phyloP scores from a whole-genome alignment of 805 yeast genomes.

The Priceomyces fermenticarens region DNA sequence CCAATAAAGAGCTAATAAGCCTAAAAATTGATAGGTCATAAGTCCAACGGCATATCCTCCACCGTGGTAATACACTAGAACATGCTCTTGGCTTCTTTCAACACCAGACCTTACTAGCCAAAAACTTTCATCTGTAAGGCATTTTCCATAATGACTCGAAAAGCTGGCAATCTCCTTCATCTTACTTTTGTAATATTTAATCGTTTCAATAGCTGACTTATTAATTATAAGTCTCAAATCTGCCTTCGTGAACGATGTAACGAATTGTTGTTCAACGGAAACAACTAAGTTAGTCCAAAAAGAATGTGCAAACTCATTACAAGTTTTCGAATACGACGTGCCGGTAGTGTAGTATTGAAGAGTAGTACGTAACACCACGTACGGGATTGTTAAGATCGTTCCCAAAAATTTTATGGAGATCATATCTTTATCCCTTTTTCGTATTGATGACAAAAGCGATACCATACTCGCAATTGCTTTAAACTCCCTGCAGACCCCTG shows the following conservation, averaged over 20 bases:
- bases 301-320: conserved; percentile 24
- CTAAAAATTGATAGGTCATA: conserved; percentile 21
- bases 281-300: conserved; percentile 27
- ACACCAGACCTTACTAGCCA: conserved; percentile 8
- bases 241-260: conserved; percentile 16
- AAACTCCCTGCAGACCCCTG: too few species aligned
- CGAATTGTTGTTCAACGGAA: conserved; percentile 23
- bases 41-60: conserved; percentile 22
- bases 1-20: conserved; percentile 19
- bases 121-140: conserved; percentile 4
- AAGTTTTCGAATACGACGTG: conserved; percentile 25
- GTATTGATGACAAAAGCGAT: too few species aligned
- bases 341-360: conserved; percentile 31
- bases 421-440: background rate
- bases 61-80: conserved; percentile 22
- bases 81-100: conserved; percentile 7
- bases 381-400: conserved; percentile 22
- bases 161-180: conserved; percentile 1
- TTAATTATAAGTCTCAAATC: conserved; percentile 21
- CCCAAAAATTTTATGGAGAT: conserved; percentile 11
- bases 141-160: conserved; percentile 4
- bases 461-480: too few species aligned
- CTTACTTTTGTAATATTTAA: conserved; percentile 11
- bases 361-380: conserved; percentile 14
- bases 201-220: conserved; percentile 16